phyloP scores from a whole-genome alignment of 2,329 filamentous ascomycete species.

The Botrytis byssoidea region DNA sequence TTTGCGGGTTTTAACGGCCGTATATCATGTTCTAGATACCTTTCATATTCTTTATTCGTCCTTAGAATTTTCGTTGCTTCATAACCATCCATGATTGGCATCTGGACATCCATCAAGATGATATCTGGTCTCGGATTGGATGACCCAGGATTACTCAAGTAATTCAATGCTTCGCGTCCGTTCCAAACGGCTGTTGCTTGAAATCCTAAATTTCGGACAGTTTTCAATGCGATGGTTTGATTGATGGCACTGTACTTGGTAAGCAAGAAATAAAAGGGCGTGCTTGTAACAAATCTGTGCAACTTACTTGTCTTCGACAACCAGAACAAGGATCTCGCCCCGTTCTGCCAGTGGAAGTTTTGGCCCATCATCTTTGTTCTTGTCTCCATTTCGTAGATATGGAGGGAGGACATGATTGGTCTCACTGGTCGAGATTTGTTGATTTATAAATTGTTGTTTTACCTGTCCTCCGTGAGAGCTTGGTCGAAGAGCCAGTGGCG shows the following conservation, averaged over 20 bases:
- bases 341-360: slow-evolving; percentile 22
- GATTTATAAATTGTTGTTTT: slow-evolving; percentile 20
- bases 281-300: not conserved
- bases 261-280: not conserved
- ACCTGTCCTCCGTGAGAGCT: not conserved
- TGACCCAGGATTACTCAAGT: slow-evolving; percentile 26
- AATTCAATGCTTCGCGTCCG: slow-evolving; percentile 33
- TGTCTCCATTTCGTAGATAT: not conserved
- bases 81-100: slow-evolving; percentile 54
- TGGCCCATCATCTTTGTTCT: not conserved
- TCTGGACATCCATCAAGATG: slow-evolving; percentile 49
- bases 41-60: slow-evolving; percentile 29
- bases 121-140: slow-evolving; percentile 28
- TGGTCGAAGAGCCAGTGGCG: not conserved
- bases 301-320: slow-evolving; percentile 34
- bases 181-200: slow-evolving; percentile 33
- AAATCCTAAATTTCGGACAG: slow-evolving; percentile 32
- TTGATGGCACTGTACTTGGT: slow-evolving; percentile 31
- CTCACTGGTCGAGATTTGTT: slow-evolving; percentile 22
- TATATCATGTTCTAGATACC: not conserved
- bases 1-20: slow-evolving; percentile 38
- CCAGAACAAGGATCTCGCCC: slow-evolving; percentile 27
- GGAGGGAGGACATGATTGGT: slow-evolving; percentile 17
- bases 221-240: slow-evolving; percentile 32
- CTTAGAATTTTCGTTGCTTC: slow-evolving; percentile 49